Percentiles rank a stretch among this genome's conserved stretches.
These are phyloP conservation scores for Heimioporus sp. DNA, from an alignment of 768 basidiomycete genomes.

Conservation along the genomic window DNA sequence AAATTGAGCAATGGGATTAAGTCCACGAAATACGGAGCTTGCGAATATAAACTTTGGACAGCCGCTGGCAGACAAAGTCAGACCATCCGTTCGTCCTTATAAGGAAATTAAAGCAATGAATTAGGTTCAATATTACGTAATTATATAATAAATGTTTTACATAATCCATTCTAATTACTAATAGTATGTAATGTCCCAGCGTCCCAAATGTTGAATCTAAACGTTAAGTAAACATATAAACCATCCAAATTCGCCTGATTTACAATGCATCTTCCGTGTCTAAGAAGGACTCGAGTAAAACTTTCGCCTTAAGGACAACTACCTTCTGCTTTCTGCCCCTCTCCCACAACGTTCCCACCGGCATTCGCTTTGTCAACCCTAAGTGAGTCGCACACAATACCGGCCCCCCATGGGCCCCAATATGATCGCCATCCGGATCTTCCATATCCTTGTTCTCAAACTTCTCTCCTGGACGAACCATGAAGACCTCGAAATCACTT, in stretches of 20 bases:
- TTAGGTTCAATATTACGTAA: no score
- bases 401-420: background rate
- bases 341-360: slow-evolving; percentile 8
- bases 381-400: slow-evolving; percentile 10
- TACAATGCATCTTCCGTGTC: background rate
- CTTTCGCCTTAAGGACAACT: slow-evolving; percentile 7
- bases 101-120: no score
- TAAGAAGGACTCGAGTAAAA: slow-evolving; percentile 7
- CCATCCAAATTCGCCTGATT: background rate
- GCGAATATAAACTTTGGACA: no score
- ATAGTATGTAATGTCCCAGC: no score
- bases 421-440: background rate
- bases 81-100: no score
- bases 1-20: no score
- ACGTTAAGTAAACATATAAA: no score
- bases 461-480: slow-evolving; percentile 1
- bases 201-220: no score
- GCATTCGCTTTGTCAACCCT: slow-evolving; percentile 6
- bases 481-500: slow-evolving; percentile 11
- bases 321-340: slow-evolving; percentile 4
- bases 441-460: slow-evolving; percentile 7
- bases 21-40: no score
- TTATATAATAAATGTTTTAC: no score
- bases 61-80: no score
- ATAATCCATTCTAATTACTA: no score